Conservation (phyloP, 352 stramenopile species). For the Plasmopara halstedii region DNA sequence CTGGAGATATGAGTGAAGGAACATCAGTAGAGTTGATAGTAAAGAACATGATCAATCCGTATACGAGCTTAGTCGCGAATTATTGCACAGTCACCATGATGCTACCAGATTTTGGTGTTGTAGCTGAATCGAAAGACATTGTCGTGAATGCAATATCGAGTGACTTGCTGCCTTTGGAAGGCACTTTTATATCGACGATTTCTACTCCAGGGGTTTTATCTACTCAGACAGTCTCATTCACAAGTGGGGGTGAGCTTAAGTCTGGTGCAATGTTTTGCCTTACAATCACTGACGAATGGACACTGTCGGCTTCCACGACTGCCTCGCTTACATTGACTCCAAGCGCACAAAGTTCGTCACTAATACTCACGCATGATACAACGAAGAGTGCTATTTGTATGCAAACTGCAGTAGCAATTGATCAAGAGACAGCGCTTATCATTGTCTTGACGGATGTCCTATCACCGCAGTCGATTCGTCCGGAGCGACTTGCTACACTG, state of each 20-base stretch:
- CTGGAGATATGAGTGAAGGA: slow-evolving; percentile 30
- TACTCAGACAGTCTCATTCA: slow-evolving; percentile 32
- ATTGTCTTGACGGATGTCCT: slow-evolving; percentile 37
- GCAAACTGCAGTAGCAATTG: slow-evolving; percentile 13
- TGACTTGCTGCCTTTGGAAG: slow-evolving; percentile 15
- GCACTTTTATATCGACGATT: slow-evolving; percentile 29
- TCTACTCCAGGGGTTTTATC: slow-evolving; percentile 42
- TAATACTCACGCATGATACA: slow-evolving; percentile 12
- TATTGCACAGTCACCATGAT: slow-evolving; percentile 26
- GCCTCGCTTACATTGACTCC: slow-evolving; percentile 15
- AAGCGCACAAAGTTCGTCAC: not conserved
- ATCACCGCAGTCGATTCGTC: slow-evolving; percentile 35
- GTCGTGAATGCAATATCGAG: slow-evolving; percentile 35
- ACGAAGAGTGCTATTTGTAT: slow-evolving; percentile 22
- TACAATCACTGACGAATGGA: slow-evolving; percentile 26
- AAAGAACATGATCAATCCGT: slow-evolving; percentile 50
- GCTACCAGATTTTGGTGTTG: slow-evolving; percentile 33
- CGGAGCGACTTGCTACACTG: slow-evolving; percentile 8
- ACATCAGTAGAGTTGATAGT: slow-evolving; percentile 32
- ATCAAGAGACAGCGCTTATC: slow-evolving; percentile 28
- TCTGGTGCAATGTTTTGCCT: slow-evolving; percentile 32
- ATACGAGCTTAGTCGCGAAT: slow-evolving; percentile 10
- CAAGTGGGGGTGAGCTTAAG: slow-evolving; percentile 37
- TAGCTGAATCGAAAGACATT: slow-evolving; percentile 40
- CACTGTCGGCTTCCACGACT: slow-evolving; percentile 19